Evolutionary conservation across 441 rosid species (phyloP).

Genomic region (Metrosideros polymorpha): DNA sequence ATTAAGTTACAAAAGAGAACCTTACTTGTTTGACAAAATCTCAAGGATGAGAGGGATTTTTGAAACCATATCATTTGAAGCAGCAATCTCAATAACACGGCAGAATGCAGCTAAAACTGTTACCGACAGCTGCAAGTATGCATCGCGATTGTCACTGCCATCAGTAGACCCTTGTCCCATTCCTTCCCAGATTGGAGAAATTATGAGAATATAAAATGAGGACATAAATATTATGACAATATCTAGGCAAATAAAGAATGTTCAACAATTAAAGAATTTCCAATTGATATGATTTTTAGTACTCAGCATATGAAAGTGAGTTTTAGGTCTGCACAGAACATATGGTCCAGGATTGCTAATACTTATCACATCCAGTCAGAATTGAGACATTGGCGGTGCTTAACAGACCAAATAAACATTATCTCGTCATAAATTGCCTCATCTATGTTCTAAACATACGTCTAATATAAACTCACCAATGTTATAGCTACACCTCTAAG

Average conservation of each 20-base stretch:
- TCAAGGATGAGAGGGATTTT: slow-evolving; percentile 66
- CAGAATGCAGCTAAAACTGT: slow-evolving; percentile 76
- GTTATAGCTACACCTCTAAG: neutral
- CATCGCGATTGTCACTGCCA: slow-evolving; percentile 41
- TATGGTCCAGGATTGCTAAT: neutral
- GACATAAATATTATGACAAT: neutral
- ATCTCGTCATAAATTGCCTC: neutral
- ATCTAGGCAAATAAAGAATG: neutral
- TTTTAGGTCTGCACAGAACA: neutral
- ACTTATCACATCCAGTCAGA: neutral
- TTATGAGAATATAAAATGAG: neutral
- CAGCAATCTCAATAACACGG: slow-evolving; percentile 68
- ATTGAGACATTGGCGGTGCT: neutral
- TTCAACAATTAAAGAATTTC: neutral
- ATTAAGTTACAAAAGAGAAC: neutral
- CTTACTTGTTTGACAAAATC: slow-evolving; percentile 46
- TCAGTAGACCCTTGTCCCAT: slow-evolving; percentile 35
- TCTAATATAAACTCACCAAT: neutral
- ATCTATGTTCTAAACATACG: neutral
- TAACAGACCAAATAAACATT: neutral
- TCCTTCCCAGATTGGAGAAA: slow-evolving; percentile 14
- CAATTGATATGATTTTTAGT: neutral
- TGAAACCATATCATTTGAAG: slow-evolving; percentile 58
- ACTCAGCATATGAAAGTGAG: neutral
- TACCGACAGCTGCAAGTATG: slow-evolving; percentile 63